Percentiles rank a stretch among this genome's conserved stretches.
phyloP scores from a whole-genome alignment of 1,139 yeast genomes.

The Saccharomycopsis hybrid region DNA sequence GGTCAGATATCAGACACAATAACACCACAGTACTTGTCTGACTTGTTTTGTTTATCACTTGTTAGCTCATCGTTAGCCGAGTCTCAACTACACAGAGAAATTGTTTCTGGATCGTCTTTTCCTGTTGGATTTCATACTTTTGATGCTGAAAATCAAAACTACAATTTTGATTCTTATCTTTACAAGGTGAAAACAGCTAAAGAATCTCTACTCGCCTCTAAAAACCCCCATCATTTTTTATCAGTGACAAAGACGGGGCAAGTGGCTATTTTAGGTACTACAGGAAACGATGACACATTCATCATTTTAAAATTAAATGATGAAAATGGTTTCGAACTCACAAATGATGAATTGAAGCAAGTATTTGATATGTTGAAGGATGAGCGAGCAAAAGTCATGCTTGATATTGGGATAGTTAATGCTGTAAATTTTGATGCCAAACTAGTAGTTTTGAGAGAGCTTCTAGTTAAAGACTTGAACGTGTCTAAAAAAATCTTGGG shows the following conservation, averaged over 20 bases:
- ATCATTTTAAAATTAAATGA: slow-evolving; percentile 31
- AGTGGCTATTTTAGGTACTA: slow-evolving; percentile 40
- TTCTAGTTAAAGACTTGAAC: slow-evolving; percentile 19
- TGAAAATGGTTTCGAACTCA: slow-evolving; percentile 22
- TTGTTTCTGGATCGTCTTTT: slow-evolving; percentile 40
- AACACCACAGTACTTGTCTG: slow-evolving; percentile 42
- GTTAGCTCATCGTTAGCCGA: slow-evolving; percentile 36
- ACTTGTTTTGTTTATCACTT: slow-evolving; percentile 36
- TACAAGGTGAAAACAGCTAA: slow-evolving; percentile 32
- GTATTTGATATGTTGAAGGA: slow-evolving; percentile 26
- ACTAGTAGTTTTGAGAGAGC: slow-evolving; percentile 17
- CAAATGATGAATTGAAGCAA: not conserved
- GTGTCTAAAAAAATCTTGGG: slow-evolving; percentile 30
- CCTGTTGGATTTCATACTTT: slow-evolving; percentile 38
- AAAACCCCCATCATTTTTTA: slow-evolving; percentile 38
- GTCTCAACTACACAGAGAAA: slow-evolving; percentile 42
- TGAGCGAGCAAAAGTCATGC: slow-evolving; percentile 28
- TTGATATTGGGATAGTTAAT: slow-evolving; percentile 33
- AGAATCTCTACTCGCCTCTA: slow-evolving; percentile 38
- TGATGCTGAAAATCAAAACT: slow-evolving; percentile 21
- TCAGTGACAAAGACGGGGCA: slow-evolving; percentile 40
- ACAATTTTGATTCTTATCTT: not conserved
- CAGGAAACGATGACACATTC: slow-evolving; percentile 42
- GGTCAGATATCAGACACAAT: slow-evolving; percentile 41
- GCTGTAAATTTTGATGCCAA: slow-evolving; percentile 23